Evolutionary conservation across 768 basidiomycete species (phyloP).

Genomic region (Pilatotrama ljubarskyi): DNA sequence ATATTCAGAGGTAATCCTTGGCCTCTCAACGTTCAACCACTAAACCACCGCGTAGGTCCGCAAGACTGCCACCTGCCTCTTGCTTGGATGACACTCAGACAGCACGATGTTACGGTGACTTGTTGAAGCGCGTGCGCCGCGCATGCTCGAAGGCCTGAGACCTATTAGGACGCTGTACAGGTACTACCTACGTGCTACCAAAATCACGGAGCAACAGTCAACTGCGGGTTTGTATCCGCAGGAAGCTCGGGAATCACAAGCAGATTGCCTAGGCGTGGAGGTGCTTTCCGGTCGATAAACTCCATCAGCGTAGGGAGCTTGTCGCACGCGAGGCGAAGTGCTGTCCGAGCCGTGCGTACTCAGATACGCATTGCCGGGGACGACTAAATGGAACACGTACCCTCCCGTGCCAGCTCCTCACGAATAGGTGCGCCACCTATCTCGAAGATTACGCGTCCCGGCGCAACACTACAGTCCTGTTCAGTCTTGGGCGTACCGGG

Average conservation of each 20-base stretch:
- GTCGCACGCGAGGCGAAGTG: conserved; percentile 81
- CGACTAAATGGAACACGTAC: conserved; percentile 43
- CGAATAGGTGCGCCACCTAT: conserved; percentile 88
- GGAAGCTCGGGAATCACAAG: conserved; percentile 38
- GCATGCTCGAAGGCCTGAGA: too few species aligned
- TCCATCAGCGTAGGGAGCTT: conserved; percentile 89
- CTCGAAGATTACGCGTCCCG: conserved; percentile 90
- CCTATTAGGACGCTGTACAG: conserved; percentile 7
- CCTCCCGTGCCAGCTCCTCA: conserved; percentile 90
- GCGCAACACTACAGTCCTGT: conserved; percentile 62
- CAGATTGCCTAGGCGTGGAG: conserved; percentile 73
- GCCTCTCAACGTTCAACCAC: too few species aligned
- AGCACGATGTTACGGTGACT: too few species aligned
- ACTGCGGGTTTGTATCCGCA: background rate
- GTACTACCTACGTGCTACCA: background rate
- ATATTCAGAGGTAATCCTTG: too few species aligned
- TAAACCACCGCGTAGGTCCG: too few species aligned
- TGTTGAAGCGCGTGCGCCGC: too few species aligned
- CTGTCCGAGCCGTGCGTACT: conserved; percentile 40
- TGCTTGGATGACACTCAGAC: too few species aligned
- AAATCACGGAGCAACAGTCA: background rate
- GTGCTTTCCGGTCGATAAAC: conserved; percentile 69
- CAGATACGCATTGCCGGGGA: background rate
- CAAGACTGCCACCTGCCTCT: too few species aligned
- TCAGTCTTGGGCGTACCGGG: background rate